Conservation (phyloP, 148 eudicot species). For the Vaccinium myrtillus region DNA sequence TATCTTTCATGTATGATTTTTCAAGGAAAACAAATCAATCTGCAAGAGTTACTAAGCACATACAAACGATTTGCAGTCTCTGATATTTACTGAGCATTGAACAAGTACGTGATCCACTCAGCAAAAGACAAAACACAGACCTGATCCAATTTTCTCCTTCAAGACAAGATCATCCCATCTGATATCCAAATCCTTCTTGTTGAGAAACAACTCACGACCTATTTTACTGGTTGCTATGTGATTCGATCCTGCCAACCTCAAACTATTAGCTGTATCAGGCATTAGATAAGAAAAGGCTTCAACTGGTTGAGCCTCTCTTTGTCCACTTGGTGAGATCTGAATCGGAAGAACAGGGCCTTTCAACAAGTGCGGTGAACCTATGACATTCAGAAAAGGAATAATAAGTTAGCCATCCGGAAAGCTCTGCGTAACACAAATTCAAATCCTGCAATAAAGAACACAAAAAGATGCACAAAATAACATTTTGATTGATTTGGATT, state of each 20-base stretch:
- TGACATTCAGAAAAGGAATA: constrained; percentile 8
- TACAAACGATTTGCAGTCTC: background rate
- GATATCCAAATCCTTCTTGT: constrained; percentile 26
- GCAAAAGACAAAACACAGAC: constrained; percentile 3
- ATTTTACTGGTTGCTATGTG: background rate
- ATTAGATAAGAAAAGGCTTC: constrained; percentile 6
- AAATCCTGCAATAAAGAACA: no score
- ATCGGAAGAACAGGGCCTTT: constrained; percentile 9
- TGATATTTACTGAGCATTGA: background rate
- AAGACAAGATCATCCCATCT: constrained; percentile 29
- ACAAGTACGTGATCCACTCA: background rate
- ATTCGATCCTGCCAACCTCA: background rate
- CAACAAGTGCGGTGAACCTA: constrained; percentile 6
- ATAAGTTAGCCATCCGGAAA: background rate
- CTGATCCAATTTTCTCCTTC: constrained; percentile 33
- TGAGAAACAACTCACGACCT: constrained; percentile 9
- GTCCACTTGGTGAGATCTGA: constrained; percentile 7
- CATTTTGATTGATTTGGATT: no score
- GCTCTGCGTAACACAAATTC: background rate
- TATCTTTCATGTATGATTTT: background rate
- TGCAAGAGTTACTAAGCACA: no score
- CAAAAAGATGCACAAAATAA: no score
- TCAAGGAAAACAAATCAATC: background rate
- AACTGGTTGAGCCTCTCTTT: constrained; percentile 19
- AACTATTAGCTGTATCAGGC: background rate